These are phyloP conservation scores for Conticribra weissflogii DNA, from an alignment of 108 stramenopile species.

Conservation along the genomic window DNA sequence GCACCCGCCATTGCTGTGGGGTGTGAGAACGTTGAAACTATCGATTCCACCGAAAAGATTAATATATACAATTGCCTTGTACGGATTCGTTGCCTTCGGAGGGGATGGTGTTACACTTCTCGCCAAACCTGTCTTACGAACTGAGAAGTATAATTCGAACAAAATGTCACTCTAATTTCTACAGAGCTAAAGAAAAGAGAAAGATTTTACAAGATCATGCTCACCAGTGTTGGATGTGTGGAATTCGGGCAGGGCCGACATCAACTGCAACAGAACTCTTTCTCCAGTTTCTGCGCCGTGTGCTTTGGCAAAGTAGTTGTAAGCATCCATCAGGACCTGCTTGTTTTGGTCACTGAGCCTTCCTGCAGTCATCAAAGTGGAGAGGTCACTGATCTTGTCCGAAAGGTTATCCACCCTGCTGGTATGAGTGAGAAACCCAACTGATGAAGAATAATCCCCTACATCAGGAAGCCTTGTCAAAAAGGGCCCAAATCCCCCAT, in stretches of 20 bases:
- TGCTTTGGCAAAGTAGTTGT: constrained; percentile 21
- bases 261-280: constrained; percentile 32
- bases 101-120: constrained; percentile 34
- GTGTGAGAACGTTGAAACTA: constrained; percentile 54
- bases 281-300: constrained; percentile 35
- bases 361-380: constrained; percentile 60
- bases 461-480: constrained; percentile 3
- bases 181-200: neutral
- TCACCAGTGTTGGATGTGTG: constrained; percentile 47
- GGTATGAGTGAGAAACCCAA: constrained; percentile 28
- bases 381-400: constrained; percentile 57
- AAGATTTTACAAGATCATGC: constrained; percentile 1
- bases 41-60: constrained; percentile 45
- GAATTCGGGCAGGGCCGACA: constrained; percentile 52
- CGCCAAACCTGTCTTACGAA: constrained; percentile 33
- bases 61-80: constrained; percentile 55
- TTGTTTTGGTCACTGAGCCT: constrained; percentile 50
- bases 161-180: neutral
- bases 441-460: constrained; percentile 37
- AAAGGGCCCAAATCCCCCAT: constrained; percentile 38
- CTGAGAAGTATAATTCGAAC: neutral
- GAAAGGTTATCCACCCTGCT: constrained; percentile 8
- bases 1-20: constrained; percentile 21
- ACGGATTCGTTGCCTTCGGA: constrained; percentile 33
- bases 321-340: constrained; percentile 25